Evolutionary conservation across 176 grass and related monocot species (phyloP).

Genomic region (Calamus simplicifolius): DNA sequence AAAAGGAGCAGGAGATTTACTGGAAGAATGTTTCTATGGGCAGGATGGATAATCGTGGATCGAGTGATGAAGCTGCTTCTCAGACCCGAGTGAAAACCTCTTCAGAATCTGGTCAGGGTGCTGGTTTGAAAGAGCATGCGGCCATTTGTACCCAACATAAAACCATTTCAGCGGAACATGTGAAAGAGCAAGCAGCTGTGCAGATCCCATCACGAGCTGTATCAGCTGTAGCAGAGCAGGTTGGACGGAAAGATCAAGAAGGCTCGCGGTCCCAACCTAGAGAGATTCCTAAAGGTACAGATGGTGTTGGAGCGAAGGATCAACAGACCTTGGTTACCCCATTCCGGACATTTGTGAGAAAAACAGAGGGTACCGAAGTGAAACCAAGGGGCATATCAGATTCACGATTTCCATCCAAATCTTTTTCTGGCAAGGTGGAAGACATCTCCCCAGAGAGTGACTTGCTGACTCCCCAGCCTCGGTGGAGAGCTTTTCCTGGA

Average conservation of each 20-base stretch:
- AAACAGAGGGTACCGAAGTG: constrained; percentile 18
- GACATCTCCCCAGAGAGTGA: constrained; percentile 26
- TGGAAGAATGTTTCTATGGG: not conserved
- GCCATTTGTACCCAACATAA: not conserved
- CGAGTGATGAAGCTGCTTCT: constrained; percentile 27
- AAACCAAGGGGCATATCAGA: constrained; percentile 40
- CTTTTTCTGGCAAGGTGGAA: constrained; percentile 36
- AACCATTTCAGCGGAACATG: constrained; percentile 17
- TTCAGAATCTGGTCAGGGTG: constrained; percentile 27
- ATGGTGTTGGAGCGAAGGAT: constrained; percentile 23
- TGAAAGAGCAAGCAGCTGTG: constrained; percentile 30
- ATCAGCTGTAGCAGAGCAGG: constrained; percentile 26
- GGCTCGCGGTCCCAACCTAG: constrained; percentile 21
- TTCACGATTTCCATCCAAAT: constrained; percentile 25
- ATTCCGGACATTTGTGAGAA: constrained; percentile 31
- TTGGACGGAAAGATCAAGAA: constrained; percentile 29
- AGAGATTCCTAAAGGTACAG: constrained; percentile 31
- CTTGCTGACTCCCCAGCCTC: constrained; percentile 25
- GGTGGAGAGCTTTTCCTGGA: constrained; percentile 27
- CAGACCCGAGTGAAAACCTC: constrained; percentile 33
- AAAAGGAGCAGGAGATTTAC: constrained; percentile 30
- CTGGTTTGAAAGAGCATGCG: constrained; percentile 23
- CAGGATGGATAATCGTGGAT: constrained; percentile 7
- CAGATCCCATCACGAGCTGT: constrained; percentile 18
- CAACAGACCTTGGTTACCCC: constrained; percentile 7